Evolutionary conservation across 352 stramenopile genomes (phyloP), one percentile per base, ranked within the genome.

Genomic region (Phytophthora multivora): DNA sequence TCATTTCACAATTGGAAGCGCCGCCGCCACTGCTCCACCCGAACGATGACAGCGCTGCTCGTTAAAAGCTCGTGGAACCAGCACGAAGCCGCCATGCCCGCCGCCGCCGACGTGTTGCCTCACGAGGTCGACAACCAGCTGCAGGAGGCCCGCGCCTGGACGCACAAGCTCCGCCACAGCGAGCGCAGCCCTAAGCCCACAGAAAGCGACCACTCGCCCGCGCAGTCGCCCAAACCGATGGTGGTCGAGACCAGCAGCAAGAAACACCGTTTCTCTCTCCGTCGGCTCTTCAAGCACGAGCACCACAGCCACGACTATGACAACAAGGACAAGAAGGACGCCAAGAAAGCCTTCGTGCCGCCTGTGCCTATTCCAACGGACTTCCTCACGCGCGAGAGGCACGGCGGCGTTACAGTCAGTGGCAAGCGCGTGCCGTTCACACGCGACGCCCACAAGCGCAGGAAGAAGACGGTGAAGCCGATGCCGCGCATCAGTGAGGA

Each of bases 381-480:
- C 36, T 72, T 75, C 45, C 56, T 77, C 38, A 77, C 67, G 5
- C 65, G 59, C 10, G 66, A 80, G 51, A 49, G 35, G 13, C 58
- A 75, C 45, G 72, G 72, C 6, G 53, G 68, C 36, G 60, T 77
- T 21, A 80, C 64, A 6, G 72, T 80, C 11, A 73, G 68, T 40
- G 72, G 72, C 49, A 68, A 67, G 26, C 64, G 72, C 45, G 64
- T 80, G 11, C 69, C 72, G 1, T 80, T 80, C 53, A 77, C 64
- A n/a, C 58, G 57, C 30, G 72, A 73, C 35, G 69, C 69, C 11
- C 65, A 80, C 43, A 63, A 62, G 28, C 54, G 58, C 36, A 61
- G 46, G 25, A 63, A 52, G 38, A 75, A 67, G 25, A 28, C 12
- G 13, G 25, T 46, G 7, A 66, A 64, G 42, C 59, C 55, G 16